Base-by-base conservation (phyloP, 2,329 filamentous ascomycete genomes). In the Cladosporium sp. region DNA sequence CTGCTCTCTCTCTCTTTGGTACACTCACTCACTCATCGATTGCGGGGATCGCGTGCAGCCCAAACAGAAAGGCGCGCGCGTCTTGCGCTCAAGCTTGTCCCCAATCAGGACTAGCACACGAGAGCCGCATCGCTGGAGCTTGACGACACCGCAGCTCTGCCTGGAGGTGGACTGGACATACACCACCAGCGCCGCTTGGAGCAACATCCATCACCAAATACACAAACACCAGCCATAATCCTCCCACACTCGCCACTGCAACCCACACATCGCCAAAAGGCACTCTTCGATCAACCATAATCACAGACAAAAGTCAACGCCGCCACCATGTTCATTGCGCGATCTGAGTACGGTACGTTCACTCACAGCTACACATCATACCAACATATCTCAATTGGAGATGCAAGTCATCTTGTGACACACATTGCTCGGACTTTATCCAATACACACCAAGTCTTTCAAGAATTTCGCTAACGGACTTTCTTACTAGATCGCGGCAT, bases 311-410 rank as follows among this genome's bases (percentile, higher is more conserved):
- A 40, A 23, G 26, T 6, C 56, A 46, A 35, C 28, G 44, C 35
- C 53, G 37, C n/a, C 40, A 58, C 16, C 76, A 97, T 97, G 95
- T 99, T 99, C 88, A 98, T 99, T 88, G 93, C 95, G 87, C 92
- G 95, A 84, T 98, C 94, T 79, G 95, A 99, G 94, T 99, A 99
- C 85, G 95, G 94, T 95, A 86, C 84, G 90, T 79, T 70, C 67
- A 71, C 68, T 21, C 23, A 14, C 4, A 64, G 67, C 71, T 58
- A 44, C 14, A n/a, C 44, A 50, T 49, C 57, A 33, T 5, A 0
- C 21, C n/a, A 18, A 18, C 31, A 57, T 28, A 5, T 21, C 14
- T 29, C 28, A 21, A 28, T n/a, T n/a, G 18, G 1, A 10, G 2
- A 3, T 21, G n/a, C 1, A 3, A 46, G 21, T 12, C 4, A 21